Percentiles rank a stretch among this genome's conserved stretches.
phyloP scores from a whole-genome alignment of 2,329 filamentous ascomycete species.

The Pseudogymnoascus pannorum region DNA sequence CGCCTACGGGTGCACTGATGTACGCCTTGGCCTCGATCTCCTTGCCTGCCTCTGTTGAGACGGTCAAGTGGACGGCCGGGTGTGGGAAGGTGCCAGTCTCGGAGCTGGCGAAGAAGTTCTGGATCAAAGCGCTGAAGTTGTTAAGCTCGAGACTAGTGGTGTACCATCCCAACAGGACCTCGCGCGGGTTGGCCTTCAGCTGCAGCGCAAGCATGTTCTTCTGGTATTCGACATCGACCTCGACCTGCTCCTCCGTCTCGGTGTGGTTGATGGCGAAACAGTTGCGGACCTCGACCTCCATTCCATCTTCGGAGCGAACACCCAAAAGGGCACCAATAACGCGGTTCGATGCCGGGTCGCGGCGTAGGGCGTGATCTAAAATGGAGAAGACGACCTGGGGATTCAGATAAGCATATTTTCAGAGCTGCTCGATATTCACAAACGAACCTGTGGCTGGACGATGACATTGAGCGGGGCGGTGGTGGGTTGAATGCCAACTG shows the following conservation, averaged over 20 bases:
- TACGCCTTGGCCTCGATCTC: slow-evolving; percentile 89
- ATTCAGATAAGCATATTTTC: slow-evolving; percentile 27
- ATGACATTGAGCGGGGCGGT: slow-evolving; percentile 89
- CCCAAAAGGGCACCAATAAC: slow-evolving; percentile 96
- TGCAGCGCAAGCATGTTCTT: slow-evolving; percentile 98
- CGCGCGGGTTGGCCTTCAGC: slow-evolving; percentile 87
- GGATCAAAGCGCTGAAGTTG: slow-evolving; percentile 95
- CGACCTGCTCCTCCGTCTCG: slow-evolving; percentile 96
- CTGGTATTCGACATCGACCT: slow-evolving; percentile 99
- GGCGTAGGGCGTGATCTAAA: slow-evolving; percentile 88
- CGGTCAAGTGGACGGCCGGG: slow-evolving; percentile 94
- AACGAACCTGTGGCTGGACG: slow-evolving; percentile 84
- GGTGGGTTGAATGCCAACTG: slow-evolving; percentile 71
- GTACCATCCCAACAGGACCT: slow-evolving; percentile 96
- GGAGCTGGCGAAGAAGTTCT: slow-evolving; percentile 98
- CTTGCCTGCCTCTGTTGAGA: slow-evolving; percentile 80
- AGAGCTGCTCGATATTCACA: slow-evolving; percentile 8
- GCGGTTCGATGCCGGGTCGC: slow-evolving; percentile 79
- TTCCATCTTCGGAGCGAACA: slow-evolving; percentile 89
- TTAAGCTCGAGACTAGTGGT: slow-evolving; percentile 95
- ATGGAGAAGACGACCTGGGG: slow-evolving; percentile 62
- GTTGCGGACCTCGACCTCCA: slow-evolving; percentile 90
- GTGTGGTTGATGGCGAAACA: slow-evolving; percentile 98
- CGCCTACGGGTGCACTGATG: slow-evolving; percentile 90
- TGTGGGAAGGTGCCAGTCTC: slow-evolving; percentile 96